Evolutionary conservation across 2,329 filamentous ascomycete species (phyloP), one percentile per base, ranked within the genome.

Genomic region (Fonsecaea pugnacius): DNA sequence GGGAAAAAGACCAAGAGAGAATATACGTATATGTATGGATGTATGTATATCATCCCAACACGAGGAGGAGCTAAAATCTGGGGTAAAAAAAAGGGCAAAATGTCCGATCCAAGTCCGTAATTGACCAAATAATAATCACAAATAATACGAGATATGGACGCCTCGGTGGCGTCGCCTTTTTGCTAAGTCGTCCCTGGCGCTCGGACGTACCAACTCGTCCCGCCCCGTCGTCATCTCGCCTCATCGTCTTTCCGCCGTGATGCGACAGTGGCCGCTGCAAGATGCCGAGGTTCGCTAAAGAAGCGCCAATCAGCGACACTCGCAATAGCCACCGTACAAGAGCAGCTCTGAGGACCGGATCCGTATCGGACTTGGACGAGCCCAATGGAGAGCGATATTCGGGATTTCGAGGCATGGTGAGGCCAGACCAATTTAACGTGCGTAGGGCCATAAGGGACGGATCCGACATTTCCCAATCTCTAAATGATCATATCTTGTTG

Each of bases 241-340:
- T 30, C 16, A 16, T 48, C 32, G 55, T 40, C 55, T 58, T 40
- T 14, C 55, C 38, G 38, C 18, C n/a, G 12, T 7, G 30, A 57
- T 57, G 54, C 54, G 54, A 32, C 36, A 9, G 36, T 58, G 55
- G 55, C 43, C 43, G 43, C 30, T 16, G 21, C 12, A 27, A 56
- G n/a, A 40, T 27, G 53, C 53, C 53, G 53, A 56, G 53, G 53
- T 40, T 56, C 53, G 53, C 35, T n/a, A 48, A 27, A 4, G 18
- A 27, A 10, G 24, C 10, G 21, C 43, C 43, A 48, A 48, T 48
- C 43, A 48, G 24, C 12, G 43, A 4, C 8, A 14, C n/a, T 46
- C 43, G 18, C 8, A 48, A 27, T 24, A 5, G 43, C 38, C 38
- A 4, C 6, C n/a, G 38, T 16, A 30, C 27, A 30, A 30, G 6